Conservation (phyloP, 306 rosid species). For the Leucaena leucocephala region DNA sequence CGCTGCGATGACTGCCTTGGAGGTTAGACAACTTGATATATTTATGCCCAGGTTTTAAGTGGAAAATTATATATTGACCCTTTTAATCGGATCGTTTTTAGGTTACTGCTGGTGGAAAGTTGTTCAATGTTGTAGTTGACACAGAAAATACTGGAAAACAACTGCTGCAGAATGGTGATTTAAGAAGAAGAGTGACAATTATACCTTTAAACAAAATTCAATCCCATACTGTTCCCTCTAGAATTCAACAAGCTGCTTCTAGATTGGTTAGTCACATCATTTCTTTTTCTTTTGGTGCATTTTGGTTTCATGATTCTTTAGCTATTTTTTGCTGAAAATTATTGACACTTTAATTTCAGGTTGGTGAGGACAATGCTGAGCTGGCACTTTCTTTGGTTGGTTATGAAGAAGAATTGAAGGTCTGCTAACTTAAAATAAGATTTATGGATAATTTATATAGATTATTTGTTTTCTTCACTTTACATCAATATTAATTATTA, state of each 20-base stretch:
- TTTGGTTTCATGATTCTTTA: slow-evolving; percentile 4
- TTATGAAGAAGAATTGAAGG: slow-evolving; percentile 83
- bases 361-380: slow-evolving; percentile 84
- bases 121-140: slow-evolving; percentile 92
- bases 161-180: slow-evolving; percentile 82
- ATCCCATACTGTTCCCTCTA: slow-evolving; percentile 49
- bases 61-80: slow-evolving; percentile 29
- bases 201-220: slow-evolving; percentile 94
- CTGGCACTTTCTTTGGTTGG: slow-evolving; percentile 92
- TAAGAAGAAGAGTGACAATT: slow-evolving; percentile 89
- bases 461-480: background rate
- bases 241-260: slow-evolving; percentile 68
- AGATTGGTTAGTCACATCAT: slow-evolving; percentile 61
- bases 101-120: slow-evolving; percentile 97
- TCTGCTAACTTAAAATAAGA: slow-evolving; percentile 29
- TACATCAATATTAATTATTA: slow-evolving; percentile 1
- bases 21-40: slow-evolving; percentile 54
- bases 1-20: slow-evolving; percentile 83
- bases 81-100: slow-evolving; percentile 38
- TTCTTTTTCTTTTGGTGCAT: slow-evolving; percentile 12
- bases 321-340: slow-evolving; percentile 23
- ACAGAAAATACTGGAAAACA: slow-evolving; percentile 84
- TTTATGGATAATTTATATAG: background rate
- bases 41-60: slow-evolving; percentile 18
- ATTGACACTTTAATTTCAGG: slow-evolving; percentile 55